These are phyloP conservation scores for Hagleromyces aurorensis DNA, from an alignment of 805 yeast species.

Conservation along the genomic window DNA sequence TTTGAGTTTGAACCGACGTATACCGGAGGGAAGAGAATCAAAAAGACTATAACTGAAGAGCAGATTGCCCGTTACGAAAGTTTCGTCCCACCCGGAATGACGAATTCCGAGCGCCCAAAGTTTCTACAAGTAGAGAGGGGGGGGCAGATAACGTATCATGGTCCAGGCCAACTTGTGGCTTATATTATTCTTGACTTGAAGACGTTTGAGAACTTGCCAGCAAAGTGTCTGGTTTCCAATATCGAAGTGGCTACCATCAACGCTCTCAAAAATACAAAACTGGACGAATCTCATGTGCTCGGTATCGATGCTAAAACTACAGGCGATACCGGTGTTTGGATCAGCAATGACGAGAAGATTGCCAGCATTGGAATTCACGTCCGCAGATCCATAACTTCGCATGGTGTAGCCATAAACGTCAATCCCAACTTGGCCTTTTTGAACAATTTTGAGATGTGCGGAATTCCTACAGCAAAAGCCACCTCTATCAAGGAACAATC, in stretches of 20 bases:
- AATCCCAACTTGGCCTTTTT: constrained; percentile 64
- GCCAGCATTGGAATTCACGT: constrained; percentile 89
- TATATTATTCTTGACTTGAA: constrained; percentile 71
- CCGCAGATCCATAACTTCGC: constrained; percentile 75
- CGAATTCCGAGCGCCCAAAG: constrained; percentile 38
- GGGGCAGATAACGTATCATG: constrained; percentile 95
- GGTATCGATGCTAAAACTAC: constrained; percentile 36
- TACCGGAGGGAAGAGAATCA: constrained; percentile 86
- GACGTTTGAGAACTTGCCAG: constrained; percentile 46
- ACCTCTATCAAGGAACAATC: constrained; percentile 39
- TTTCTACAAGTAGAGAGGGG: constrained; percentile 83
- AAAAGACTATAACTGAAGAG: constrained; percentile 37
- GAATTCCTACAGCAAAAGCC: constrained; percentile 56
- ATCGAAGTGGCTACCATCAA: constrained; percentile 51
- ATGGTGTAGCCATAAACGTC: constrained; percentile 82
- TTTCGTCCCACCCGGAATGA: constrained; percentile 22
- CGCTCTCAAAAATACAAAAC: constrained; percentile 30
- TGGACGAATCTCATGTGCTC: constrained; percentile 7
- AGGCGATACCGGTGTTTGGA: constrained; percentile 87
- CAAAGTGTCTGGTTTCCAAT: constrained; percentile 58
- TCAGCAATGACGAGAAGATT: constrained; percentile 49
- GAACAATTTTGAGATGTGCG: constrained; percentile 77
- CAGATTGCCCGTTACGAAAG: constrained; percentile 20
- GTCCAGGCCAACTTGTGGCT: constrained; percentile 87
- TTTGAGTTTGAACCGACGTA: constrained; percentile 82